Base-by-base conservation (phyloP, 163 green algal species). In the Scenedesmus sp. region DNA sequence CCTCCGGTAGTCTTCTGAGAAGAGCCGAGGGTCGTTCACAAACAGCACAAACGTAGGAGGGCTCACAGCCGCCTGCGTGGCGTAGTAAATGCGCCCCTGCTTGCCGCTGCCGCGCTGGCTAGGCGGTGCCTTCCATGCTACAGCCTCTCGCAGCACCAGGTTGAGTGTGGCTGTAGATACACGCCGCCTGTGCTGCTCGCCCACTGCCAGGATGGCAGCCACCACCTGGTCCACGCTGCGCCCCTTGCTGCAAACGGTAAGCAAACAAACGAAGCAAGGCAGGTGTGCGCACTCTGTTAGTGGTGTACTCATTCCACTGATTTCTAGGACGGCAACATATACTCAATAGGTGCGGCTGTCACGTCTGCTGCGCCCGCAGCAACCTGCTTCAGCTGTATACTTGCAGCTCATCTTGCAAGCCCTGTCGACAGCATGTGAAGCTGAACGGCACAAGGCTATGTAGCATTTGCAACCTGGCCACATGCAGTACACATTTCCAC, bases 41-140 rank as follows among this genome's bases (percentile, higher is more conserved):
- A 99, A 99, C 86, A 99, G 97, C 34, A 99, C 97, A 94, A 99
- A 99, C 2, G 98, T 99, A 54, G 98, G 98, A 3, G 98, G 98
- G 64, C 95, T 93, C 8, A 92, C 95, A n/a, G 96, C 96, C 7
- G 97, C 97, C 95, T 99, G 97, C 5, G 98, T 99, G 66, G 95
- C 97, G 89, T 99, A 99, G 93, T 99, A 99, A 60, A 99, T 96
- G n/a, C 95, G 88, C 6, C 97, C 97, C 91, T 97, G 97, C 81
- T 94, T 94, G 10, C 92, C 87, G 13, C 84, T 95, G 88, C 94
- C 93, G 4, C 93, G 90, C 88, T 94, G 93, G 23, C 91, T 94
- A 66, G 97, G 97, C 20, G 97, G 97, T 34, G 94, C 82, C 88
- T 97, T 97, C 96, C 96, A 98, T 16, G 94, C 93, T 60, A 96